These are phyloP conservation scores for Candida takata DNA, from an alignment of 805 yeast species.

Conservation along the genomic window DNA sequence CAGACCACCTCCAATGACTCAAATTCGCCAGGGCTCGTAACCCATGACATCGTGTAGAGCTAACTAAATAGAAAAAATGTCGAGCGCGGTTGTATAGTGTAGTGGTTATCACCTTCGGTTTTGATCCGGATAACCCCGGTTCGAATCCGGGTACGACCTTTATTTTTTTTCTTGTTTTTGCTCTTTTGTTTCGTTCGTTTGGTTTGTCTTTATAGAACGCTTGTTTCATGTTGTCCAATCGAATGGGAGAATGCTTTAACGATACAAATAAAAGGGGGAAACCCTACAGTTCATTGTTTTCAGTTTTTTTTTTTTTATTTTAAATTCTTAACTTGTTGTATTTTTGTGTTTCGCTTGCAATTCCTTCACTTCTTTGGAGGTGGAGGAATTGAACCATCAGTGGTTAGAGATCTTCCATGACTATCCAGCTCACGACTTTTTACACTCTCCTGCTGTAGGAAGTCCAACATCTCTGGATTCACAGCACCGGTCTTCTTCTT, in stretches of 20 bases:
- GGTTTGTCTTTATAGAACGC: no score
- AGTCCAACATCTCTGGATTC: slow-evolving; percentile 28
- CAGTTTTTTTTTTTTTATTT: no score
- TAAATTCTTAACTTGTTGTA: no score
- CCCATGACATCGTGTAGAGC: background rate
- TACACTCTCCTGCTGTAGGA: slow-evolving; percentile 36
- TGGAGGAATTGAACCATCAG: slow-evolving; percentile 25
- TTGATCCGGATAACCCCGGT: slow-evolving; percentile 70
- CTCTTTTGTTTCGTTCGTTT: no score
- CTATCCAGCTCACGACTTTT: slow-evolving; percentile 34
- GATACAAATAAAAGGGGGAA: no score
- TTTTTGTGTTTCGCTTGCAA: no score
- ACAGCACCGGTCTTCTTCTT: slow-evolving; percentile 21
- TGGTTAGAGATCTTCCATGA: slow-evolving; percentile 13
- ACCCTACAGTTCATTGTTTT: no score
- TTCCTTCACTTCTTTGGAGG: slow-evolving; percentile 28
- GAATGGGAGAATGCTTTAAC: no score
- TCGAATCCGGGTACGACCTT: slow-evolving; percentile 83
- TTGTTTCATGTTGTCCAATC: no score
- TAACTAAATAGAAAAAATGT: background rate
- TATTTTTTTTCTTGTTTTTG: background rate
- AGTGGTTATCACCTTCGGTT: slow-evolving; percentile 57
- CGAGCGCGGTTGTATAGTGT: slow-evolving; percentile 51
- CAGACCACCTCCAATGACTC: slow-evolving; percentile 20
- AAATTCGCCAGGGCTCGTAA: slow-evolving; percentile 43